phyloP scores from a whole-genome alignment of 441 rosid genomes.

The Sinapis alba region DNA sequence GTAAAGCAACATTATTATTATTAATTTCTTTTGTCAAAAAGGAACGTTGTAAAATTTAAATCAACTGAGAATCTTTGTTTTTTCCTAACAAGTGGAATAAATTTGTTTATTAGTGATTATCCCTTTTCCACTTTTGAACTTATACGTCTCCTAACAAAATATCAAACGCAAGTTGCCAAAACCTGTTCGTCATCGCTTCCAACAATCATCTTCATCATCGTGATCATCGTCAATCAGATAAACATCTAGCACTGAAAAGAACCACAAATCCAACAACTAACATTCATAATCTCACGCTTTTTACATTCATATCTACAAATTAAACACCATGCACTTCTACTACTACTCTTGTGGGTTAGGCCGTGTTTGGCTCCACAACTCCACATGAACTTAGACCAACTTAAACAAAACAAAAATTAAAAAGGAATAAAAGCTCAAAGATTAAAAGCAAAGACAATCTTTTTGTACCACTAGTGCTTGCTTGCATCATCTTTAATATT shows the following conservation, averaged over 20 bases:
- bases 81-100: not conserved
- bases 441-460: not conserved
- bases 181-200: slow-evolving; percentile 7
- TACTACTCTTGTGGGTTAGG: slow-evolving; percentile 32
- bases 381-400: slow-evolving; percentile 10
- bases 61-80: not conserved
- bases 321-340: slow-evolving; percentile 12
- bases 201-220: slow-evolving; percentile 9
- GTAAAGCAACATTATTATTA: not conserved
- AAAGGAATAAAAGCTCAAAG: not conserved
- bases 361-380: slow-evolving; percentile 31
- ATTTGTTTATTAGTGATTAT: slow-evolving; percentile 9
- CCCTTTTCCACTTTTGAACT: not conserved
- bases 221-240: slow-evolving; percentile 20
- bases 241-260: not conserved
- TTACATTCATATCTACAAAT: not conserved
- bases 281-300: slow-evolving; percentile 9
- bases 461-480: slow-evolving; percentile 12
- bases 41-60: slow-evolving; percentile 2
- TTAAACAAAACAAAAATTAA: not conserved
- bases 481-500: slow-evolving; percentile 12
- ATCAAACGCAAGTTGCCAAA: slow-evolving; percentile 28
- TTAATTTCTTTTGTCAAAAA: not conserved
- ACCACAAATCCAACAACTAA: not conserved
- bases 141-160: slow-evolving; percentile 25